Evolutionary conservation across 129 eudicot genomes (phyloP).

Genomic region (Apium graveolens): DNA sequence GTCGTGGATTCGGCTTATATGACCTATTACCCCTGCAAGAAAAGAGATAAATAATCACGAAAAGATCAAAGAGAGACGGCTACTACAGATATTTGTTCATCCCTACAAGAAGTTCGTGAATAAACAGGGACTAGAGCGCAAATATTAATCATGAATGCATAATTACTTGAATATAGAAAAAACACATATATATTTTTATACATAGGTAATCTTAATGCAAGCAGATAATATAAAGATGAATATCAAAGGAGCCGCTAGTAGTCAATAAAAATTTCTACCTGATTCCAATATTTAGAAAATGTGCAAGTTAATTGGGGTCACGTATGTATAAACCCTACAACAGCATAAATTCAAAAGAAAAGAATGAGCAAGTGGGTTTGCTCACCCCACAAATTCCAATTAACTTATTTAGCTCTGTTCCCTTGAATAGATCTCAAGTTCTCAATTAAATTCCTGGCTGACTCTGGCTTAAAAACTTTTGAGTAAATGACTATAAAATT

Average conservation of each 20-base stretch:
- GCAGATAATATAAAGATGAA: background rate
- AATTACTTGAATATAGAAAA: background rate
- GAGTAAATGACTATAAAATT: background rate
- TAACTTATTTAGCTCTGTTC: background rate
- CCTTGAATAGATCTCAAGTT: background rate
- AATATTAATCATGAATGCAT: background rate
- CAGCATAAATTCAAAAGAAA: background rate
- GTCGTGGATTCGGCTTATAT: conserved; percentile 90
- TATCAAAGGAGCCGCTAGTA: background rate
- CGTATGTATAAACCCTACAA: background rate
- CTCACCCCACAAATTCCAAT: background rate
- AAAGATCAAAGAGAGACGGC: background rate
- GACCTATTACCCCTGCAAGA: conserved; percentile 75
- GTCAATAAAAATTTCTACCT: background rate
- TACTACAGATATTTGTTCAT: background rate
- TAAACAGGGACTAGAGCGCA: background rate
- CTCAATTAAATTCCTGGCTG: background rate
- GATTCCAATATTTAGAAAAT: background rate
- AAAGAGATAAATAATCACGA: conserved; percentile 3
- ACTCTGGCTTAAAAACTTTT: background rate
- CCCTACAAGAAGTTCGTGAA: background rate
- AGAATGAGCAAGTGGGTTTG: background rate
- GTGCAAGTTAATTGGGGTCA: background rate
- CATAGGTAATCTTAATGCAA: background rate
- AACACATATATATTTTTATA: too few relatives aligned